Conservation (phyloP, 2,329 filamentous ascomycete genomes). For the Talaromyces marneffei region DNA sequence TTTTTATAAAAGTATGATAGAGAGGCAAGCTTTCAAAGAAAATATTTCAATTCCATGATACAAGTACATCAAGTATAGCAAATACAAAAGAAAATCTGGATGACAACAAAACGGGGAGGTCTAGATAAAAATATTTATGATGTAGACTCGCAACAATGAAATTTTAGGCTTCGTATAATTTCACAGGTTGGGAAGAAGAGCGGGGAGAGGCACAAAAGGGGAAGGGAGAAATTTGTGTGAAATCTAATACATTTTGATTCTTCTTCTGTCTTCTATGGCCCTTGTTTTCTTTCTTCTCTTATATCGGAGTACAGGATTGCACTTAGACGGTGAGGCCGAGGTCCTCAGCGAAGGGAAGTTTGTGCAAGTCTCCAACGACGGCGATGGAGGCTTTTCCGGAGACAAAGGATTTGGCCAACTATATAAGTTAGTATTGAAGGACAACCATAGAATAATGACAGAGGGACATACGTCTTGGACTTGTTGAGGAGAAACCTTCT, state of each 20-base stretch:
- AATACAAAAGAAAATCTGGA: background rate
- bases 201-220: background rate
- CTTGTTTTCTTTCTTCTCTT: background rate
- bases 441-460: background rate
- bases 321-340: slow-evolving; percentile 86
- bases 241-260: background rate
- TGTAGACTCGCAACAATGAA: background rate
- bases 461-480: slow-evolving; percentile 68
- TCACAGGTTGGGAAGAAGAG: slow-evolving; percentile 1
- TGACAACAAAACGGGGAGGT: background rate
- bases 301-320: background rate
- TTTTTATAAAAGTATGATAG: too few relatives aligned
- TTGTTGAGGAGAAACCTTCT: slow-evolving; percentile 74
- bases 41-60: background rate
- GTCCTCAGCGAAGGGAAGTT: slow-evolving; percentile 88
- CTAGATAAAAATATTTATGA: slow-evolving; percentile 4
- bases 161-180: slow-evolving; percentile 6
- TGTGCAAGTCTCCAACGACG: slow-evolving; percentile 83
- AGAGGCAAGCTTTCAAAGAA: background rate
- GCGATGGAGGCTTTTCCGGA: slow-evolving; percentile 85
- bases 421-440: slow-evolving; percentile 21
- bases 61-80: slow-evolving; percentile 9
- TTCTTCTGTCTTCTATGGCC: background rate
- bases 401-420: slow-evolving; percentile 84
- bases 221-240: background rate